Evolutionary conservation across 805 yeast species (phyloP).

Genomic region (Cyberlindnera subsufficiens): DNA sequence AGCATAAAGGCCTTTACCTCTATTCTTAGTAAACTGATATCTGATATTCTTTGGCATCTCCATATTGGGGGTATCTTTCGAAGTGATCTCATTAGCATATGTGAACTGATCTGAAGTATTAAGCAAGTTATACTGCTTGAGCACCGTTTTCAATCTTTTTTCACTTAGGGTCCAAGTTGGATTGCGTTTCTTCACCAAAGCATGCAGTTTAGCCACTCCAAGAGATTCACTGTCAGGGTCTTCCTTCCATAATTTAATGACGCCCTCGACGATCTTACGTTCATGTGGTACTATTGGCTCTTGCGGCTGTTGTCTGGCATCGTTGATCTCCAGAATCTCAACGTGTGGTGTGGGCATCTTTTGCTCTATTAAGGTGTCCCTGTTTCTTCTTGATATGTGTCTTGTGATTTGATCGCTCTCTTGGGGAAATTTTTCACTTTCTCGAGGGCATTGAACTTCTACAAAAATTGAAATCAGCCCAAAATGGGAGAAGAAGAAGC

Average conservation of each 20-base stretch:
- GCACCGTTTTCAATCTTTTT: constrained; percentile 45
- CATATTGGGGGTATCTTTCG: constrained; percentile 41
- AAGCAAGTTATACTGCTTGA: constrained; percentile 52
- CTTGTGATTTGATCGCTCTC: too few relatives aligned
- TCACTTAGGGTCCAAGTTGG: constrained; percentile 61
- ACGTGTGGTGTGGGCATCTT: constrained; percentile 15
- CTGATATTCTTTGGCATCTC: constrained; percentile 37
- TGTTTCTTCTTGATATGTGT: too few relatives aligned
- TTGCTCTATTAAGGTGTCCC: too few relatives aligned
- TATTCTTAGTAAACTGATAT: constrained; percentile 40
- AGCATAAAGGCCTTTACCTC: constrained; percentile 62
- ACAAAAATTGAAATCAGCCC: too few relatives aligned
- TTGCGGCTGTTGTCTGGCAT: constrained; percentile 8
- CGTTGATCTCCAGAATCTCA: constrained; percentile 26
- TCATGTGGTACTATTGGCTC: constrained; percentile 24
- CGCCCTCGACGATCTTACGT: constrained; percentile 34
- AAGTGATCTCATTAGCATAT: constrained; percentile 48
- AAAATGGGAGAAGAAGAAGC: too few relatives aligned
- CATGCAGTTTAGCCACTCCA: constrained; percentile 48
- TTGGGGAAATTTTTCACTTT: too few relatives aligned
- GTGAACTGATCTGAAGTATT: constrained; percentile 37
- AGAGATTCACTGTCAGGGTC: constrained; percentile 58
- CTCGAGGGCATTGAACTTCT: too few relatives aligned
- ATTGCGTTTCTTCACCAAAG: constrained; percentile 42
- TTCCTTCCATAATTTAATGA: constrained; percentile 61